A percentile compares a stretch with the other conserved stretches of the same genome.
phyloP scores from a whole-genome alignment of 2,329 filamentous ascomycete genomes.

The Sporothrix pallida region DNA sequence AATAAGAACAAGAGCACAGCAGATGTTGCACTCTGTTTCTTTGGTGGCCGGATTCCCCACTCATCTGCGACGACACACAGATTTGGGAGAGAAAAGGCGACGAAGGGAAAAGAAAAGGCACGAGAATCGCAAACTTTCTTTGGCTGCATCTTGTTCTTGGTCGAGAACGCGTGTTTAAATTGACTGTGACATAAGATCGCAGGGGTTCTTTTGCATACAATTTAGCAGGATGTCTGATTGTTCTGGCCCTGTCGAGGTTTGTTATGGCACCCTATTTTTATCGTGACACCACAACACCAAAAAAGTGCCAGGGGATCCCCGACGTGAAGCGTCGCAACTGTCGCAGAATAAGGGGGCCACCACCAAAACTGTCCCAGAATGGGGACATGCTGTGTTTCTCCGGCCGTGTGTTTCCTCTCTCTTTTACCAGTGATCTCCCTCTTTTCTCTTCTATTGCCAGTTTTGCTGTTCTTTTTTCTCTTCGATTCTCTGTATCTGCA shows the following conservation, averaged over 20 bases:
- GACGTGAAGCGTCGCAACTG: conserved; percentile 29
- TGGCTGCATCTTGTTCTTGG: not conserved
- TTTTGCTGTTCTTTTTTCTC: not conserved
- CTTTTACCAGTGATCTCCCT: conserved; percentile 15
- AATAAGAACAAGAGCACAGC: not conserved
- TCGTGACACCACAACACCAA: not conserved
- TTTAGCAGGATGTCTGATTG: too few species aligned
- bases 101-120: too few species aligned
- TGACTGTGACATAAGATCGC: not conserved
- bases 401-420: conserved; percentile 2
- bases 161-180: not conserved
- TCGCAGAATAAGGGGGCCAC: conserved; percentile 23
- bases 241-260: not conserved
- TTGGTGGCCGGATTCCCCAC: conserved; percentile 19
- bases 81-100: not conserved
- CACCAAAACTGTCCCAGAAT: not conserved
- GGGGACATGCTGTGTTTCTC: not conserved
- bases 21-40: not conserved
- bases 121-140: not conserved
- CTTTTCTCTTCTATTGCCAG: not conserved
- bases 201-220: not conserved
- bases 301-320: conserved; percentile 24
- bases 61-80: conserved; percentile 16
- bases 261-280: conserved; percentile 9
- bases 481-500: not conserved